Evolutionary conservation across 2,329 filamentous ascomycete genomes (phyloP), one percentile per base, ranked within the genome.

Genomic region (Leptographium lundbergii): DNA sequence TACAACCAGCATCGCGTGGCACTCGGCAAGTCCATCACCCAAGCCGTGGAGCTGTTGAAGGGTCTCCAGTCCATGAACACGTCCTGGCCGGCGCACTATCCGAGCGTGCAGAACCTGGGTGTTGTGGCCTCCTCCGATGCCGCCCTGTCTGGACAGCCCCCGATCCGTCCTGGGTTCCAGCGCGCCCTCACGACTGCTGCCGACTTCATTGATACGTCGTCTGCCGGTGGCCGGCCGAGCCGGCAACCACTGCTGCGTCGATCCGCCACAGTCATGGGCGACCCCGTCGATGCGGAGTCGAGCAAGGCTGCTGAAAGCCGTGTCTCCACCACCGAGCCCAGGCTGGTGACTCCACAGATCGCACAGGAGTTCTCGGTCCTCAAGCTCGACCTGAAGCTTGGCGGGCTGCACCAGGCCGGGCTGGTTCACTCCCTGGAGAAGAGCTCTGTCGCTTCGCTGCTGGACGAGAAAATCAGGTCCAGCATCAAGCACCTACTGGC

Each of bases 341-440:
- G 94, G 63, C 78, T 99, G 27, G 86, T 97, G 62, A 90, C 90
- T 1, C 89, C 91, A 34, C 90, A 97, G 71, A 91, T 97, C 63
- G 89, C 91, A 3, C 90, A 96, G 64, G 91, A 99, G 67, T 96
- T 97, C 66, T 97, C 92, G 0, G 86, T 99, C 36, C 74, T 99
- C 64, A 99, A 97, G 74, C 77, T 99, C 62, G 94, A 99, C 70
- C 75, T 99, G 60, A 96, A 96, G 73, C 80, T 99, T 59, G 91
- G 92, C 36, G 79, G 88, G 6, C 71, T 96, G 56, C 88, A 91
- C 61, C 94, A 97, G 68, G 81, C 89, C 0, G 91, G 97, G 67
- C 77, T 97, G 22, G 91, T 97, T 10, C 92, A 97, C 72, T 97
- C 94, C 1, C 73, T 99, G 56, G 92, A 97, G 66, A 97, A 96